phyloP scores from a whole-genome alignment of 2,329 filamentous ascomycete species.

The Thermoascus crustaceus region DNA sequence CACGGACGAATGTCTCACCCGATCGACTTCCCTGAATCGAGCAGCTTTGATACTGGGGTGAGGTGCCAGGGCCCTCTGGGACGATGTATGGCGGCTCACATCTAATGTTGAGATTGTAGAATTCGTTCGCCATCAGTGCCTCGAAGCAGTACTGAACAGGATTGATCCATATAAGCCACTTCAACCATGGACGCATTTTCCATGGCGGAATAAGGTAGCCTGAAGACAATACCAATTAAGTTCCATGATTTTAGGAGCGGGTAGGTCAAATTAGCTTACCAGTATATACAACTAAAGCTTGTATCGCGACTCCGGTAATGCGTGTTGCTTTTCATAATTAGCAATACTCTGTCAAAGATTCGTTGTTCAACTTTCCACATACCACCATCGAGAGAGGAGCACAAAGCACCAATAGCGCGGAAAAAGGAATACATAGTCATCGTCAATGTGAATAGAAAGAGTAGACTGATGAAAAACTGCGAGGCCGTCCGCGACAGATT shows the following conservation, averaged over 20 bases:
- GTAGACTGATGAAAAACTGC: constrained; percentile 54
- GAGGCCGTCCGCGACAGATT: constrained; percentile 48
- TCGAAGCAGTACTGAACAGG: constrained; percentile 65
- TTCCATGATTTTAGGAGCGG: not conserved
- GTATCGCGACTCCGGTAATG: constrained; percentile 42
- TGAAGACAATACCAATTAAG: constrained; percentile 13
- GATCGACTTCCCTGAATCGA: constrained; percentile 50
- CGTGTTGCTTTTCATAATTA: constrained; percentile 32
- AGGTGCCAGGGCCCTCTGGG: constrained; percentile 41
- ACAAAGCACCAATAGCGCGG: constrained; percentile 42
- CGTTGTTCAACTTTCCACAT: constrained; percentile 9
- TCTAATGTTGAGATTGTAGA: constrained; percentile 48
- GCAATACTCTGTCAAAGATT: constrained; percentile 3
- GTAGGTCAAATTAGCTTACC: constrained; percentile 13
- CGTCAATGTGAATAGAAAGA: constrained; percentile 48
- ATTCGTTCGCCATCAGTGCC: constrained; percentile 62
- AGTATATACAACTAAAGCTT: constrained; percentile 52
- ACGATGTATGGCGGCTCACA: constrained; percentile 51
- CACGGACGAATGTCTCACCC: constrained; percentile 45
- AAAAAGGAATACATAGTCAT: constrained; percentile 51
- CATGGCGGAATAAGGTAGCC: constrained; percentile 56
- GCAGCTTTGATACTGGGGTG: constrained; percentile 49
- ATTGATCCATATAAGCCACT: constrained; percentile 58
- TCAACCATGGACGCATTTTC: constrained; percentile 56
- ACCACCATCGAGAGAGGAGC: constrained; percentile 43